Percentiles rank a stretch among this genome's conserved stretches.
These are phyloP conservation scores for Diplotaxis tenuifolia DNA, from an alignment of 345 rosid genomes.

Conservation along the genomic window DNA sequence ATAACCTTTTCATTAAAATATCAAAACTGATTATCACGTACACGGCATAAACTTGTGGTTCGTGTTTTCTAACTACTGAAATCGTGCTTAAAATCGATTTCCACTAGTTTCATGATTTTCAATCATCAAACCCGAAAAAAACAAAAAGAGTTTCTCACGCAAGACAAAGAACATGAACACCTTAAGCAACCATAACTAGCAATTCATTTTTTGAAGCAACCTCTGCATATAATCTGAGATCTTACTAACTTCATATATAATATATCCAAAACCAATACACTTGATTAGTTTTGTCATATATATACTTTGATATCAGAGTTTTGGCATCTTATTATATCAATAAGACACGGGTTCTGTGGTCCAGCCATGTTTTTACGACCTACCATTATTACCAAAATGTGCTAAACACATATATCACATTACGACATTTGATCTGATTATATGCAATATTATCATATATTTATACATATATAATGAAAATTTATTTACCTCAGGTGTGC, in stretches of 20 bases:
- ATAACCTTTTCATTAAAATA: neutral
- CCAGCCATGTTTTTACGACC: conserved; percentile 9
- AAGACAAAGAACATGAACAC: neutral
- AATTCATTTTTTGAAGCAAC: neutral
- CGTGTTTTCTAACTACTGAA: neutral
- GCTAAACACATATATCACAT: neutral
- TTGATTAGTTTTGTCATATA: neutral
- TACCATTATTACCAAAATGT: conserved; percentile 5
- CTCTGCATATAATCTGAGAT: neutral
- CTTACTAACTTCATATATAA: neutral
- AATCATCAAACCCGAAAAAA: neutral
- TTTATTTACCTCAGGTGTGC: conserved; percentile 51
- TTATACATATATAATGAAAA: neutral
- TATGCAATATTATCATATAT: neutral
- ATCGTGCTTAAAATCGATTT: neutral
- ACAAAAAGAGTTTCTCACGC: neutral
- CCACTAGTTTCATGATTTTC: neutral
- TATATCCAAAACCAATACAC: conserved; percentile 4
- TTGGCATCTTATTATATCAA: conserved; percentile 18
- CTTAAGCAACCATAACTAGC: neutral
- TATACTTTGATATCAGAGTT: neutral
- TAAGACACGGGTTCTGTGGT: conserved; percentile 14
- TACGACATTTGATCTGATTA: neutral
- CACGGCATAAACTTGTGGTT: neutral
- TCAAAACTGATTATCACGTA: neutral